Conservation (phyloP, 192 early-diverging fungal species). For the Gamsiella multidivaricata region DNA sequence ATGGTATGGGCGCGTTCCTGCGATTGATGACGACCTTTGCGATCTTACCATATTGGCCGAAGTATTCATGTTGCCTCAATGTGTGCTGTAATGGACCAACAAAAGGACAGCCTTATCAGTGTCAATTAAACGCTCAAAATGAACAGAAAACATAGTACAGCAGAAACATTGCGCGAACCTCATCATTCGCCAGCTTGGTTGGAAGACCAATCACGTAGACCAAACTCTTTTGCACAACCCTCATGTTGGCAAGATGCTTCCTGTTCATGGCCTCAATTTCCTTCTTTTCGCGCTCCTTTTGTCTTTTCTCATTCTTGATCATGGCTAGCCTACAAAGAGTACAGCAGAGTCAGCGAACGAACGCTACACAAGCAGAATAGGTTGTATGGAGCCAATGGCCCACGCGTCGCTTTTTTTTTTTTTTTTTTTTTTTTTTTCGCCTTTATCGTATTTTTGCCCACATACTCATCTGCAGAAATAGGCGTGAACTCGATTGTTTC, state of each 20-base stretch:
- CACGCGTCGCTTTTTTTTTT: too few species aligned
- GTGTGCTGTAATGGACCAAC: constrained; percentile 57
- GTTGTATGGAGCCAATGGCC: too few species aligned
- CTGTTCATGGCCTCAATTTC: constrained; percentile 86
- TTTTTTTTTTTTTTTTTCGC: too few species aligned
- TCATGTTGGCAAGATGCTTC: constrained; percentile 84
- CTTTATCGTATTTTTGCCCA: too few species aligned
- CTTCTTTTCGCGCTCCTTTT: constrained; percentile 91
- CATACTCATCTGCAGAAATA: constrained; percentile 91
- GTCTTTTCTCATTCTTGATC: constrained; percentile 68
- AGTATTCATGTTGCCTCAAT: constrained; percentile 90
- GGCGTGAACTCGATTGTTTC: constrained; percentile 90
- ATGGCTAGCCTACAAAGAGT: constrained; percentile 50
- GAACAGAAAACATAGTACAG: not conserved
- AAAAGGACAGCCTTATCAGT: not conserved
- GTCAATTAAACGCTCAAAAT: not conserved
- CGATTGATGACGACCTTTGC: constrained; percentile 93
- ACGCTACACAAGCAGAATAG: too few species aligned
- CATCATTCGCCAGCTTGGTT: constrained; percentile 86
- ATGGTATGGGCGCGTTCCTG: constrained; percentile 65
- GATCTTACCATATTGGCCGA: constrained; percentile 99
- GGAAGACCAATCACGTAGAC: constrained; percentile 97
- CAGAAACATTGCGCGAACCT: constrained; percentile 61
- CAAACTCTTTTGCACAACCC: constrained; percentile 97
- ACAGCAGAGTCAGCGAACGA: too few species aligned